phyloP scores from a whole-genome alignment of 768 basidiomycete genomes.

The Macrolepiota dolichaula region DNA sequence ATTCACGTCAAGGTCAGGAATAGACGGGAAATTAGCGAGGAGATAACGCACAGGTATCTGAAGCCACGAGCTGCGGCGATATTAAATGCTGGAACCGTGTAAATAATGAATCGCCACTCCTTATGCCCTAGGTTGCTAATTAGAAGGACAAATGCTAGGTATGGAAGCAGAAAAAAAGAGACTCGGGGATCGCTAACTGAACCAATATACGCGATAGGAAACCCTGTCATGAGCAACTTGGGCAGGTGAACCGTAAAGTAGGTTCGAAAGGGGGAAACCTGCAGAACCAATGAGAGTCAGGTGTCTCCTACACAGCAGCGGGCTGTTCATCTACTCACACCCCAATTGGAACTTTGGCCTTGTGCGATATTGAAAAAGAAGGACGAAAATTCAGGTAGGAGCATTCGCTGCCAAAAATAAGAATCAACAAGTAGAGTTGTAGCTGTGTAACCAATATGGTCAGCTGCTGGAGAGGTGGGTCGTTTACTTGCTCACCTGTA shows the following conservation, averaged over 20 bases:
- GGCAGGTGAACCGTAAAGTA: slow-evolving; percentile 74
- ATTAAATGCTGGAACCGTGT: slow-evolving; percentile 80
- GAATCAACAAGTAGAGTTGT: slow-evolving; percentile 72
- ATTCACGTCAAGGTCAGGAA: neutral
- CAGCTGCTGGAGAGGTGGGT: neutral
- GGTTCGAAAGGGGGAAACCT: slow-evolving; percentile 64
- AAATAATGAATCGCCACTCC: slow-evolving; percentile 96
- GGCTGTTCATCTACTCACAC: slow-evolving; percentile 50
- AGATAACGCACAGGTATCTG: slow-evolving; percentile 53
- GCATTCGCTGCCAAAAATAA: slow-evolving; percentile 73
- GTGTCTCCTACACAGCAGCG: neutral
- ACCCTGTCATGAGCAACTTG: slow-evolving; percentile 66
- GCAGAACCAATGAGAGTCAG: slow-evolving; percentile 7
- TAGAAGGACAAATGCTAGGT: slow-evolving; percentile 48
- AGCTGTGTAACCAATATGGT: slow-evolving; percentile 29
- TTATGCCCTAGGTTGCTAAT: slow-evolving; percentile 88
- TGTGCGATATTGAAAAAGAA: slow-evolving; percentile 84
- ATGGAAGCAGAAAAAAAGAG: slow-evolving; percentile 47
- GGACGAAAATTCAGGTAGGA: slow-evolving; percentile 74
- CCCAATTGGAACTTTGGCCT: slow-evolving; percentile 91
- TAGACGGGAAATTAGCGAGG: neutral
- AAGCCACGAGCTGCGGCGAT: slow-evolving; percentile 70
- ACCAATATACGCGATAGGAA: slow-evolving; percentile 61
- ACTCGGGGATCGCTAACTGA: slow-evolving; percentile 43
- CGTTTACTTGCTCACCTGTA: slow-evolving; percentile 36